Base-by-base conservation (phyloP, 2,329 filamentous ascomycete genomes). In the Hortaea werneckii region DNA sequence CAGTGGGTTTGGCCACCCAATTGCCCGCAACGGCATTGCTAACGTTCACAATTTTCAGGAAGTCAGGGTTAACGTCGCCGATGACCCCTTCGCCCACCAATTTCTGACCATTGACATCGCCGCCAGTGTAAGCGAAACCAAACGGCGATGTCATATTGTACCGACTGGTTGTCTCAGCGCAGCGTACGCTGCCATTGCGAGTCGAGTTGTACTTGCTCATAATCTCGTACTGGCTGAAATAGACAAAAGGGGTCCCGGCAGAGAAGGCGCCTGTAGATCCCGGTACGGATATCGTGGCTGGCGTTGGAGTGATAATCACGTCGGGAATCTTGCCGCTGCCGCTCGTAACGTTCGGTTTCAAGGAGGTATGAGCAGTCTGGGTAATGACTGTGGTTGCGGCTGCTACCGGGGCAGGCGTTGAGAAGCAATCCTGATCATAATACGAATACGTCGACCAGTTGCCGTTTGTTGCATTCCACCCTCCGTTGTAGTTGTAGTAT, bases 221-320 rank as follows among this genome's bases (percentile, higher is more conserved):
- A n/a, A 71, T 58, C 46, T 71, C 67, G 47, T 70, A 71, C 5
- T 58, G 57, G 12, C 63, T 65, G 51, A 71, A 69, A 48, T 68
- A 66, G 5, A 70, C 62, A 40, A 70, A 67, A 1, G 68, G 65
- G 1, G 67, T 69, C 11, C 58, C 39, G 54, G 58, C 50, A 7
- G 54, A 47, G 41, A 53, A 55, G 8, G 53, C 56, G 32, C 49
- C 50, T 13, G 40, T 46, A 13, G 49, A 47, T 32, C 54, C 52
- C 6, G 49, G 40, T 11, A 62, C 44, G 2, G 58, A 61, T 20
- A 57, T 49, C 6, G 55, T 51, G 5, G 60, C 56, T 7, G 58
- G 54, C 4, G 59, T 52, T 7, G 61, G 62, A 5, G 55, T 52
- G 12, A 53, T 58, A 10, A 57, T 50, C 7, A 60, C 51, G 37